These are phyloP conservation scores for Mortierella sp. DNA, from an alignment of 371 early-diverging fungal genomes.

Conservation along the genomic window DNA sequence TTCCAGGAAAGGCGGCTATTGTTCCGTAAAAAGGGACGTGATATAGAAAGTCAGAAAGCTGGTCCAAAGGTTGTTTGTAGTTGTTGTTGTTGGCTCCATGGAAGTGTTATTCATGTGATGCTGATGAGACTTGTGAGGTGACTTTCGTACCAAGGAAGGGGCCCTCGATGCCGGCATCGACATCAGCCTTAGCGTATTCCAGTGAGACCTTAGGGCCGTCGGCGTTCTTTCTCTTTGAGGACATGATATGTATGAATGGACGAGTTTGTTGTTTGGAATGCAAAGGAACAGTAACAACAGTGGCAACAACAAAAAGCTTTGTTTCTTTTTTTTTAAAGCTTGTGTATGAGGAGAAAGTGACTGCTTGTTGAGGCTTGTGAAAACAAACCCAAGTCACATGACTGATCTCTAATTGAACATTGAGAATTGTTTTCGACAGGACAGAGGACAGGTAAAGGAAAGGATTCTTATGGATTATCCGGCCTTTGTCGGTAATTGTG, in stretches of 20 bases:
- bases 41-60: neutral
- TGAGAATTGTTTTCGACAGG: too few species aligned
- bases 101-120: neutral
- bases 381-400: neutral
- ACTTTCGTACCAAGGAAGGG: conserved; percentile 46
- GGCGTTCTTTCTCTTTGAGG: conserved; percentile 47
- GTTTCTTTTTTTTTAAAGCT: conserved; percentile 1
- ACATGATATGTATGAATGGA: conserved; percentile 21
- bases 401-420: neutral
- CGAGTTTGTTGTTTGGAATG: neutral
- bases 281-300: neutral
- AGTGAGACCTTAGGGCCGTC: conserved; percentile 39
- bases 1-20: conserved; percentile 61
- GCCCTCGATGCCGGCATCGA: conserved; percentile 46
- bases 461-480: too few species aligned
- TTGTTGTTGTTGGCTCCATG: neutral
- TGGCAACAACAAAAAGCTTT: neutral
- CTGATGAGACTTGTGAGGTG: neutral
- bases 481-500: neutral
- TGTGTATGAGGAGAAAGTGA: neutral
- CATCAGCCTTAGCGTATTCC: conserved; percentile 45
- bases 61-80: neutral
- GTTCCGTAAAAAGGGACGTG: neutral
- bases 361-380: neutral
- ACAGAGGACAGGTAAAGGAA: too few species aligned